Evolutionary conservation across 176 grass and related monocot genomes (phyloP).

Genomic region (Aegilops longissima): DNA sequence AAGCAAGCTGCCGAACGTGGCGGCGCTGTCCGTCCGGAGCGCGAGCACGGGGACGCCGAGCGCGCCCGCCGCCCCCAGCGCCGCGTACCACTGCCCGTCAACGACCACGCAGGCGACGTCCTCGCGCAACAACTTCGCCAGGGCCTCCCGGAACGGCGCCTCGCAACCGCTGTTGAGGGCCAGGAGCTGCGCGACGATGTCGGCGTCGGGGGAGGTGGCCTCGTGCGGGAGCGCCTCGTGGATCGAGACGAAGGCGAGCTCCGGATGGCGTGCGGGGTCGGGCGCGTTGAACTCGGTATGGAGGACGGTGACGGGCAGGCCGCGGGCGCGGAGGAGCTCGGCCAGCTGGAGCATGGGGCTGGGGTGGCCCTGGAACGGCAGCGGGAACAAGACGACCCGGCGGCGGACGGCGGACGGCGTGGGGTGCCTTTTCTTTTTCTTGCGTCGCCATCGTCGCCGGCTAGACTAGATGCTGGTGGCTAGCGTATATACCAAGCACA

Average conservation of each 20-base stretch:
- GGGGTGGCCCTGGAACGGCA: conserved; percentile 40
- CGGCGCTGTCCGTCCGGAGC: conserved; percentile 1
- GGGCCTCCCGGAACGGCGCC: conserved; percentile 12
- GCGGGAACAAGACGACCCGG: conserved; percentile 44
- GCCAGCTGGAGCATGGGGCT: conserved; percentile 43
- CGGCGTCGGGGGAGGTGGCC: not conserved
- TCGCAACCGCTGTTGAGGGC: conserved; percentile 23
- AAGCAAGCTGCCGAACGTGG: not conserved
- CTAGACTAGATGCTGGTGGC: not conserved
- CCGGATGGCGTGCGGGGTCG: conserved; percentile 29
- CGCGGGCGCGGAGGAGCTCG: conserved; percentile 21
- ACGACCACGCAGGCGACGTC: not conserved
- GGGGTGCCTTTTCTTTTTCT: not conserved
- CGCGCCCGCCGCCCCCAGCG: not conserved
- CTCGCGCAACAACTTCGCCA: not conserved
- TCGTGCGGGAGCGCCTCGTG: not conserved
- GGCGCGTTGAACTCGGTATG: conserved; percentile 39
- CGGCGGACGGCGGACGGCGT: not conserved
- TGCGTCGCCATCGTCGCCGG: not conserved
- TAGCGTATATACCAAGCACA: not conserved
- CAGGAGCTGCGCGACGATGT: conserved; percentile 8
- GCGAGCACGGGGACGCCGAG: conserved; percentile 7
- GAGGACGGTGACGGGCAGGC: conserved; percentile 46
- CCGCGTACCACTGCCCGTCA: not conserved
- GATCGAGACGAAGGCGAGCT: conserved; percentile 24